Evolutionary conservation across 1,284 basidiomycete genomes (phyloP), one percentile per base, ranked within the genome.

Genomic region (Ustanciosporium gigantosporum): DNA sequence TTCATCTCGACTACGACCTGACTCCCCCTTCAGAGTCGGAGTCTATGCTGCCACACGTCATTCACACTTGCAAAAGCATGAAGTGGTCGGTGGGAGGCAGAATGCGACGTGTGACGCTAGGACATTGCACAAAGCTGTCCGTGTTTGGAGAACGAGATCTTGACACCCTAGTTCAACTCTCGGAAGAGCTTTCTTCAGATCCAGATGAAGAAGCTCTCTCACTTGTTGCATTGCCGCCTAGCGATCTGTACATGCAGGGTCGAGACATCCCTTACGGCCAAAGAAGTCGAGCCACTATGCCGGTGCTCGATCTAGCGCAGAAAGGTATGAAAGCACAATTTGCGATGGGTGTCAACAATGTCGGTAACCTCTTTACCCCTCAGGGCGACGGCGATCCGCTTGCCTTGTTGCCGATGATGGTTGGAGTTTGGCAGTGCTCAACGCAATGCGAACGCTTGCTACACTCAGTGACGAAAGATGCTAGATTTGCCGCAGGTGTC

Each of bases 1-100:
- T 68, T 20, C 65, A 68, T n/a, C 52, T 68, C 15, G 66, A 68
- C 25, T 66, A 68, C 47, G 60, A 66, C 27, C 51, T 68, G 11
- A 31, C 34, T 3, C 45, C 48, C 0, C 43, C 47, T 3, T 40
- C 46, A 0, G 0, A 3, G 0, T 32, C 46, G 3, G 0, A 3
- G 0, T 32, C 46, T 3, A 61, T 0, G 6, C 15, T 0, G 21
- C 34, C 3, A 31, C 49, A 29, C 27, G 27, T 29, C 11, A 29
- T 29, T 9, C 11, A 29, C 11, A 9, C n/a, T 9, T 11, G 11
- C 9, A 24, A 25, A 3, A 4, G 6, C 11, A 29, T 25, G 2
- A 24, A 16, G 2, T 52, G 60, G 55, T 5, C 31, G 7, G 25
- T n/a, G 11, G 34, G 8, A 14, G 41, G 45, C 2, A 31, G 24